Evolutionary conservation across 352 stramenopile species (phyloP).

Genomic region (Globisporangium lucens): DNA sequence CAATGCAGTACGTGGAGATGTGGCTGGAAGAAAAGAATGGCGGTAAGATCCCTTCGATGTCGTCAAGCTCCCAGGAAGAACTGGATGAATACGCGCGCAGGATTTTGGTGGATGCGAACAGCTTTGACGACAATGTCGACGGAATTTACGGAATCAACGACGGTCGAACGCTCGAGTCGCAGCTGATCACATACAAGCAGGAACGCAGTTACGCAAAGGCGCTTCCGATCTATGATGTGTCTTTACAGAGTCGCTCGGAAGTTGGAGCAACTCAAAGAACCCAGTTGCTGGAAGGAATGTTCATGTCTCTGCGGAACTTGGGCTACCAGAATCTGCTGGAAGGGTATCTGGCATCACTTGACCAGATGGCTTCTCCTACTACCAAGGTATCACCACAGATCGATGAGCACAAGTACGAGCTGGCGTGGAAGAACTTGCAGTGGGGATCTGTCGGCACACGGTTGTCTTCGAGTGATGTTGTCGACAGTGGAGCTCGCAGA

Average conservation of each 20-base stretch:
- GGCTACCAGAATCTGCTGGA: conserved; percentile 75
- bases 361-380: conserved; percentile 1
- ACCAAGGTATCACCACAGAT: conserved; percentile 17
- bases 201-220: conserved; percentile 57
- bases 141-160: conserved; percentile 81
- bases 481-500: background rate
- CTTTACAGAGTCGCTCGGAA: conserved; percentile 31
- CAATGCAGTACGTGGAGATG: conserved; percentile 90
- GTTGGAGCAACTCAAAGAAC: background rate
- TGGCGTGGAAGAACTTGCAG: conserved; percentile 78
- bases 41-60: conserved; percentile 40
- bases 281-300: conserved; percentile 39
- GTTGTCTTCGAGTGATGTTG: conserved; percentile 5
- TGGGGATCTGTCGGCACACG: conserved; percentile 49
- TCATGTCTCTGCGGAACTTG: conserved; percentile 57
- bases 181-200: conserved; percentile 70
- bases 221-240: conserved; percentile 73
- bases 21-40: conserved; percentile 68
- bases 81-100: conserved; percentile 32
- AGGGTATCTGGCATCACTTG: conserved; percentile 42
- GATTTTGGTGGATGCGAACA: conserved; percentile 68
- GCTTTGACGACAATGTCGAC: conserved; percentile 60
- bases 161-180: conserved; percentile 57
- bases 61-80: conserved; percentile 24
- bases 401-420: conserved; percentile 66